Evolutionary conservation across 2,329 filamentous ascomycete genomes (phyloP).

Genomic region (Diplodia sapinea): DNA sequence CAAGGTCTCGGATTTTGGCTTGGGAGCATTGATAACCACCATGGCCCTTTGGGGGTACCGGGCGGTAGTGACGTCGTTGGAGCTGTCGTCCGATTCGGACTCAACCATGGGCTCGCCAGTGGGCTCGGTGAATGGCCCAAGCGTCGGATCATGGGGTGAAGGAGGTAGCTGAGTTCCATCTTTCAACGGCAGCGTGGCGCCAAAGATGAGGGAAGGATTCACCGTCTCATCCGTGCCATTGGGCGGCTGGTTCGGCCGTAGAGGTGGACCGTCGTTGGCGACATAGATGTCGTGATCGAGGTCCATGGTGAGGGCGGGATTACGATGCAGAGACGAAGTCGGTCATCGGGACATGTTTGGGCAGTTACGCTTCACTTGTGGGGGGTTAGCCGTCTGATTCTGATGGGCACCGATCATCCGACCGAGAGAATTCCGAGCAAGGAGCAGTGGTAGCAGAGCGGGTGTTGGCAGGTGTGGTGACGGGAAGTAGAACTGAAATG

Average conservation of each 20-base stretch:
- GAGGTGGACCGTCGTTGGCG: constrained; percentile 10
- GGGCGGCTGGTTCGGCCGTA: constrained; percentile 21
- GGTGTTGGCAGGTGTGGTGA: neutral
- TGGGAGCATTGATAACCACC: constrained; percentile 25
- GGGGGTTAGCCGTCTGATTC: constrained; percentile 3
- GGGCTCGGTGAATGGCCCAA: constrained; percentile 17
- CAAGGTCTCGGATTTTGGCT: constrained; percentile 33
- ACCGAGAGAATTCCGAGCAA: constrained; percentile 23
- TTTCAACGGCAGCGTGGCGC: constrained; percentile 5
- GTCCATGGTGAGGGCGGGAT: constrained; percentile 21
- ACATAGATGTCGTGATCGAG: constrained; percentile 27
- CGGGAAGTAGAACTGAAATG: neutral
- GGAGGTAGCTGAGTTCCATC: constrained; percentile 9
- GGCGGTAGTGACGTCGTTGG: neutral
- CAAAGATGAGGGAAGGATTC: constrained; percentile 27
- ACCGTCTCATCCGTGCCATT: constrained; percentile 28
- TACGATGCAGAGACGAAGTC: neutral
- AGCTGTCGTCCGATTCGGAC: constrained; percentile 11
- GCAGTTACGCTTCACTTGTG: neutral
- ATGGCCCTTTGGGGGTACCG: constrained; percentile 14
- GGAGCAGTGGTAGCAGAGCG: neutral
- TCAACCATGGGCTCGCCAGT: constrained; percentile 17
- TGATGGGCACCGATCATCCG: neutral
- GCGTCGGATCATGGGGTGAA: constrained; percentile 5
- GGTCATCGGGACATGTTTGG: constrained; percentile 29